Evolutionary conservation across 164 flowering plant genomes (phyloP).

Genomic region (Aristolochia californica): DNA sequence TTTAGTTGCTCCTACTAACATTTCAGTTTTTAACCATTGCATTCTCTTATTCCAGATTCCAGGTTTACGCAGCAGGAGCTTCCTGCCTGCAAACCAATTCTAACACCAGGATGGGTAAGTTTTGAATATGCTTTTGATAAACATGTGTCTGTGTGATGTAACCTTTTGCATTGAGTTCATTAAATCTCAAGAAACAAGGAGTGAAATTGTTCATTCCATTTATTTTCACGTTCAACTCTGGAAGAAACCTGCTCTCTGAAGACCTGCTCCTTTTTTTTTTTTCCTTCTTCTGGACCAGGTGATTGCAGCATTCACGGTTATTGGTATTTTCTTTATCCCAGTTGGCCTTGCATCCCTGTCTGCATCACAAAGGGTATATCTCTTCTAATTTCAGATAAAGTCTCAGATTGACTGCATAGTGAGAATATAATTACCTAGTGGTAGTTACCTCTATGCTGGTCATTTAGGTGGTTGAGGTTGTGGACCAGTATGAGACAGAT

Average conservation of each 20-base stretch:
- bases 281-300: conserved; percentile 35
- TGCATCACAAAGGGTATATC: conserved; percentile 63
- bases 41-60: conserved; percentile 47
- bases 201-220: background rate
- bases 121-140: background rate
- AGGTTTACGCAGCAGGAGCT: conserved; percentile 91
- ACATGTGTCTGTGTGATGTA: background rate
- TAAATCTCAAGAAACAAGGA: background rate
- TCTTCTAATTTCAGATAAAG: too few relatives aligned
- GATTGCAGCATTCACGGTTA: conserved; percentile 40
- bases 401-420: too few relatives aligned
- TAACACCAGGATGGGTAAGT: conserved; percentile 81
- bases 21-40: too few relatives aligned
- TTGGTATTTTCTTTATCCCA: conserved; percentile 73
- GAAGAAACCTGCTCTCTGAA: background rate
- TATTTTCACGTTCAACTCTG: background rate
- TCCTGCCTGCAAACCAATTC: conserved; percentile 88
- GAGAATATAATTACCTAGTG: too few relatives aligned
- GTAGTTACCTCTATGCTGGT: background rate
- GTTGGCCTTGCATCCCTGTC: conserved; percentile 70
- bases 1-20: too few relatives aligned
- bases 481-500: conserved; percentile 51
- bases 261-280: background rate
- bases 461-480: conserved; percentile 73
- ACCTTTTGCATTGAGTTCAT: too few relatives aligned